Evolutionary conservation across 176 grass and related monocot species (phyloP).

Genomic region (Raddia distichophylla): DNA sequence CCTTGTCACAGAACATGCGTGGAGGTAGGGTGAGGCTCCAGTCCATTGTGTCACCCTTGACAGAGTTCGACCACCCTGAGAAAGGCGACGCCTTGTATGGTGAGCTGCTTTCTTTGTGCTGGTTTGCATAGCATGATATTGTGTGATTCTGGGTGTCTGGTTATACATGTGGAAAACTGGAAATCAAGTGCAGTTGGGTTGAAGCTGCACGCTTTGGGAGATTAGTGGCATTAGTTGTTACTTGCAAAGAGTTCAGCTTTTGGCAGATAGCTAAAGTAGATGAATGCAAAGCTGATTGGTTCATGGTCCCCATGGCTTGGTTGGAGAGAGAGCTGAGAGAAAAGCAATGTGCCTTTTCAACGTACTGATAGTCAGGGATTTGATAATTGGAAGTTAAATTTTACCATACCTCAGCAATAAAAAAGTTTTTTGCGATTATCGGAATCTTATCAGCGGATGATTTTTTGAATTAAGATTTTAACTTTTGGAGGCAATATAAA

Average conservation of each 20-base stretch:
- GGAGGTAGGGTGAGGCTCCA: slow-evolving; percentile 63
- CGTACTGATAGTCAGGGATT: too few relatives aligned
- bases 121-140: background rate
- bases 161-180: background rate
- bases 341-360: background rate
- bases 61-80: slow-evolving; percentile 88
- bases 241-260: background rate
- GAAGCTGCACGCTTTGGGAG: background rate
- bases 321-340: too few relatives aligned
- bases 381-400: too few relatives aligned
- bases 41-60: slow-evolving; percentile 52
- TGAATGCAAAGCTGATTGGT: background rate
- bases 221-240: background rate
- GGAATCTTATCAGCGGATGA: too few relatives aligned
- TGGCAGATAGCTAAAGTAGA: background rate
- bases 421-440: too few relatives aligned
- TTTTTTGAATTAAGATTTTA: too few relatives aligned
- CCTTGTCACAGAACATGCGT: slow-evolving; percentile 56
- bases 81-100: slow-evolving; percentile 93
- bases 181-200: background rate
- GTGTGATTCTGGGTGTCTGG: background rate
- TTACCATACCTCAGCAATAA: too few relatives aligned
- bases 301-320: background rate
- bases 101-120: slow-evolving; percentile 38
- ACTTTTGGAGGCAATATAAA: too few relatives aligned